phyloP scores from a whole-genome alignment of 768 basidiomycete genomes.

The Boletus barrowsii region DNA sequence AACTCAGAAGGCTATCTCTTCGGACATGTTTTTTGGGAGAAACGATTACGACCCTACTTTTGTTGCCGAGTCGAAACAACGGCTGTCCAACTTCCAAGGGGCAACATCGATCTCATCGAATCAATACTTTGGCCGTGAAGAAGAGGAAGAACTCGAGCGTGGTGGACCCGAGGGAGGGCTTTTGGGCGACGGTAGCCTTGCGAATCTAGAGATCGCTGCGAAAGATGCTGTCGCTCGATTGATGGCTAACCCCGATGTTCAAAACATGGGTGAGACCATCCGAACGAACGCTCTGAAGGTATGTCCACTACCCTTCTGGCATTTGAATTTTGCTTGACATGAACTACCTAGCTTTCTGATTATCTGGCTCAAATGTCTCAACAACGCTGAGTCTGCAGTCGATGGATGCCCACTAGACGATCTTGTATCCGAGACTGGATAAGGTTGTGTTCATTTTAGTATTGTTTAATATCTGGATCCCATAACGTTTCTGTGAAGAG shows the following conservation, averaged over 20 bases:
- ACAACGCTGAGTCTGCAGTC: conserved; percentile 29
- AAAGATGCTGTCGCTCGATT: conserved; percentile 73
- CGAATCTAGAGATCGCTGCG: conserved; percentile 61
- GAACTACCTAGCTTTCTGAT: conserved; percentile 48
- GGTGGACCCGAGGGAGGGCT: conserved; percentile 55
- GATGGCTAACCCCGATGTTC: conserved; percentile 83
- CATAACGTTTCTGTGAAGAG: not conserved
- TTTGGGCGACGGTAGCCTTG: conserved; percentile 46
- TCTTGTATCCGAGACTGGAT: not conserved
- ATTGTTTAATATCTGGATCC: conserved; percentile 15
- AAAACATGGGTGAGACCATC: conserved; percentile 78
- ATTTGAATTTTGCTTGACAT: not conserved
- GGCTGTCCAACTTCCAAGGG: conserved; percentile 84
- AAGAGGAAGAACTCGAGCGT: conserved; percentile 50
- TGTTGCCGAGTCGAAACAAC: conserved; percentile 71
- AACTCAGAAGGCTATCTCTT: conserved; percentile 91
- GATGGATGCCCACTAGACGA: not conserved
- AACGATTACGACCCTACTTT: conserved; percentile 78
- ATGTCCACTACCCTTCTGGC: conserved; percentile 17
- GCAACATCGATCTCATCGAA: conserved; percentile 92
- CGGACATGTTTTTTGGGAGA: conserved; percentile 95
- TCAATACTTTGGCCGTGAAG: conserved; percentile 94
- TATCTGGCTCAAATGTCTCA: conserved; percentile 70
- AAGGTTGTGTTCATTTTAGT: conserved; percentile 3
- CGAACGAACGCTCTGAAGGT: conserved; percentile 82